Evolutionary conservation across 2,329 filamentous ascomycete genomes (phyloP), one percentile per base, ranked within the genome.

Genomic region (Elsinoe perseae): DNA sequence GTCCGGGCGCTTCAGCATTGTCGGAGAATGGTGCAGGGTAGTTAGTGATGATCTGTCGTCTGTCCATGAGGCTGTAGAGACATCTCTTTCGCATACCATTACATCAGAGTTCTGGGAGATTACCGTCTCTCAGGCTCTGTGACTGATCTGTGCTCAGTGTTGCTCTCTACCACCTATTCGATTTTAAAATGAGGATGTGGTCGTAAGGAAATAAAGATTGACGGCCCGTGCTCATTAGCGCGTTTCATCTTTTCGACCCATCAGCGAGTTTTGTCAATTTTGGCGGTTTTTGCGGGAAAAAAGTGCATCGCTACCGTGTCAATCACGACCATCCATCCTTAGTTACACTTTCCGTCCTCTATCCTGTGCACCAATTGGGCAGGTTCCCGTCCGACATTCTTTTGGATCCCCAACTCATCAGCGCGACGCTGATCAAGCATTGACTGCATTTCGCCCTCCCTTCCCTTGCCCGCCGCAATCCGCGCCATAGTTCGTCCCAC

Each of bases 161-260:
- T n/a, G n/a, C n/a, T n/a, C n/a, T n/a, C n/a, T n/a, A n/a, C n/a
- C n/a, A n/a, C n/a, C n/a, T n/a, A n/a, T n/a, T n/a, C n/a, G n/a
- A n/a, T n/a, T n/a, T n/a, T n/a, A 32, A 52, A 52, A 52, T 52
- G 48, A 52, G 48, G 48, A 36, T 52, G 48, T 38, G 48, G 48
- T 32, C 48, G 14, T 38, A 14, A 52, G 48, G 48, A 52, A 52
- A 52, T 52, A 52, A 52, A 23, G 25, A 52, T 52, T 20, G 16
- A 21, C 48, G 48, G 48, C 18, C 48, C 30, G 18, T 16, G 30
- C 48, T 52, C 25, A 4, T 52, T 52, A 52, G 48, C 48, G 48
- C 27, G 48, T 52, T 52, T 52, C 48, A 52, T 2, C 48, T 52
- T 52, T 16, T 52, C 48, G 48, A n/a, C 14, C 48, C n/a, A 21